Percentiles rank a stretch among this genome's conserved stretches.
Conservation (phyloP, 148 eudicot genomes). For the Pouteria glomerata region DNA sequence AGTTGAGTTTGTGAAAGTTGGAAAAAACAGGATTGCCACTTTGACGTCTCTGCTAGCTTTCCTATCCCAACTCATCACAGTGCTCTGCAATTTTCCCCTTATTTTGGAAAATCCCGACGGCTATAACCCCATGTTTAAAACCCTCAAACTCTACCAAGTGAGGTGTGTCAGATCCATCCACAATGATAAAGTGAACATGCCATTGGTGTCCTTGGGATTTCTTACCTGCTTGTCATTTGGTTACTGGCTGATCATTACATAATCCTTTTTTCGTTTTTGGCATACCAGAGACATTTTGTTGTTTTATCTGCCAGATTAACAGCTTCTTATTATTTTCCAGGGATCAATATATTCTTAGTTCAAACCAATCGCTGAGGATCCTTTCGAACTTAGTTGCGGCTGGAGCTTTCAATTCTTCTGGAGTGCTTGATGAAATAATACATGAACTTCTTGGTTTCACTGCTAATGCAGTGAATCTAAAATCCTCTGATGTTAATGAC, state of each 20-base stretch:
- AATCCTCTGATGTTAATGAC: constrained; percentile 48
- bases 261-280: not conserved
- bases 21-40: not conserved
- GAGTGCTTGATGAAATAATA: constrained; percentile 56
- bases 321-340: constrained; percentile 25
- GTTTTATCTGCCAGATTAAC: not conserved
- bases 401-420: constrained; percentile 57
- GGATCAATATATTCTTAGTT: constrained; percentile 56
- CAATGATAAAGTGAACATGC: not conserved
- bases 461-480: constrained; percentile 45
- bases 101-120: not conserved
- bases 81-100: not conserved
- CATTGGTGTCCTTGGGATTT: not conserved
- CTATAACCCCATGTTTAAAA: not conserved
- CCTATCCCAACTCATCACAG: not conserved
- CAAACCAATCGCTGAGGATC: constrained; percentile 77
- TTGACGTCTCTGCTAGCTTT: not conserved
- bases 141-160: not conserved
- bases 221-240: not conserved
- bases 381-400: constrained; percentile 80
- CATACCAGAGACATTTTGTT: not conserved
- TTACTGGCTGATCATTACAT: not conserved
- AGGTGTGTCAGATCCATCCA: not conserved
- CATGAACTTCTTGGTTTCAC: constrained; percentile 69
- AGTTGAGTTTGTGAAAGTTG: not conserved